Percentiles rank a stretch among this genome's conserved stretches.
phyloP scores from a whole-genome alignment of 345 rosid species.

The Camelina neglecta region DNA sequence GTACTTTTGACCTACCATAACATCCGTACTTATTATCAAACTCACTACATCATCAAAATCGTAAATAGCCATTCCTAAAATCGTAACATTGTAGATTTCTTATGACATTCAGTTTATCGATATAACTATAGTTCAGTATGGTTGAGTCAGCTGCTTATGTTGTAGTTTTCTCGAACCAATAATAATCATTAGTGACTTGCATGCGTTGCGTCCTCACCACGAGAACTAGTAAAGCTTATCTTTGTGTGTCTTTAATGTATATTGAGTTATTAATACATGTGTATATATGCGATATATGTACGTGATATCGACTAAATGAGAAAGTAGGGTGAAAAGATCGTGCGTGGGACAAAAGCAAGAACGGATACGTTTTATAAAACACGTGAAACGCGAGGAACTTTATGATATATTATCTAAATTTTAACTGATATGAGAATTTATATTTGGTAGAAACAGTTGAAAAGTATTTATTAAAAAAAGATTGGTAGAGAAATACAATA shows the following conservation, averaged over 20 bases:
- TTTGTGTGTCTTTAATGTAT: neutral
- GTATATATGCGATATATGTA: neutral
- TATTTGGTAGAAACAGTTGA: slow-evolving; percentile 23
- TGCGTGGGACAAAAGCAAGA: slow-evolving; percentile 27
- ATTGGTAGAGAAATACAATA: slow-evolving; percentile 3
- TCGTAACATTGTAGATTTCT: neutral
- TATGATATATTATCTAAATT: neutral
- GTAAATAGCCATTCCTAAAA: neutral
- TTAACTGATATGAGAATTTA: neutral
- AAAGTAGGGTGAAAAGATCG: neutral
- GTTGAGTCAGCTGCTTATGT: neutral
- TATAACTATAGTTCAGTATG: neutral
- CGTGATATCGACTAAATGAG: neutral
- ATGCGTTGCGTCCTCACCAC: neutral
- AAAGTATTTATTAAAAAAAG: neutral
- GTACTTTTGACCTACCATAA: neutral
- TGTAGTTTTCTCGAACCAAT: too few species aligned
- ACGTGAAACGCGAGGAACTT: slow-evolving; percentile 36
- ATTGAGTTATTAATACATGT: neutral
- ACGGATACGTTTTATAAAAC: slow-evolving; percentile 22
- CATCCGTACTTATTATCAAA: neutral
- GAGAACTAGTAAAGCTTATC: neutral
- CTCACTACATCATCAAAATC: neutral
- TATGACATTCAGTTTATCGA: neutral
- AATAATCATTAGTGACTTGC: too few species aligned